Conservation (phyloP, 805 yeast genomes). For the Candida insectorum region DNA sequence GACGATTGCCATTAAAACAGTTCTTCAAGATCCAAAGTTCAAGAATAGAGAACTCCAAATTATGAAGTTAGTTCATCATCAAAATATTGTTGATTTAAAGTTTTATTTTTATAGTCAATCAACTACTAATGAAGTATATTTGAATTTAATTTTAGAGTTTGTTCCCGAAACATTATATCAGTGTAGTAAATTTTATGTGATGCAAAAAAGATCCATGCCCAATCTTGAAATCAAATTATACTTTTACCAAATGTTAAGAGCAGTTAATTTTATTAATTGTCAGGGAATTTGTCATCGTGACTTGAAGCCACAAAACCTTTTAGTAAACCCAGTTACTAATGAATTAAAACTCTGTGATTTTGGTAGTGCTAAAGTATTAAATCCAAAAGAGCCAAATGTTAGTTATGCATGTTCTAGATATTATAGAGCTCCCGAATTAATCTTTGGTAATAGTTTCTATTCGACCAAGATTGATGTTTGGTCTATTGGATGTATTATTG, state of each 20-base stretch:
- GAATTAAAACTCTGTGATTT: constrained; percentile 81
- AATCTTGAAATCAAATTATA: constrained; percentile 81
- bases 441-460: constrained; percentile 73
- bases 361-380: constrained; percentile 89
- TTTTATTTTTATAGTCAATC: constrained; percentile 77
- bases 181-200: constrained; percentile 78
- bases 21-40: constrained; percentile 92
- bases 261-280: constrained; percentile 76
- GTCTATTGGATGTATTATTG: constrained; percentile 83
- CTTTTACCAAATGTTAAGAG: constrained; percentile 71
- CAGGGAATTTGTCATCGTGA: constrained; percentile 80
- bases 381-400: constrained; percentile 69
- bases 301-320: constrained; percentile 74
- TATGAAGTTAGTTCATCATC: constrained; percentile 84
- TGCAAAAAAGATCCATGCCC: constrained; percentile 78
- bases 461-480: constrained; percentile 85
- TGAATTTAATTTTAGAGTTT: constrained; percentile 85
- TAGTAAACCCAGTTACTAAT: constrained; percentile 61
- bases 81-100: constrained; percentile 81
- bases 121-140: constrained; percentile 74
- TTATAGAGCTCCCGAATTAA: constrained; percentile 86
- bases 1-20: constrained; percentile 90
- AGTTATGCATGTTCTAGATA: constrained; percentile 89
- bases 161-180: constrained; percentile 94
- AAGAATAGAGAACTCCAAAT: constrained; percentile 93